phyloP scores from a whole-genome alignment of 129 eudicot genomes.

The sunflower (Helianthus annuus) region DNA sequence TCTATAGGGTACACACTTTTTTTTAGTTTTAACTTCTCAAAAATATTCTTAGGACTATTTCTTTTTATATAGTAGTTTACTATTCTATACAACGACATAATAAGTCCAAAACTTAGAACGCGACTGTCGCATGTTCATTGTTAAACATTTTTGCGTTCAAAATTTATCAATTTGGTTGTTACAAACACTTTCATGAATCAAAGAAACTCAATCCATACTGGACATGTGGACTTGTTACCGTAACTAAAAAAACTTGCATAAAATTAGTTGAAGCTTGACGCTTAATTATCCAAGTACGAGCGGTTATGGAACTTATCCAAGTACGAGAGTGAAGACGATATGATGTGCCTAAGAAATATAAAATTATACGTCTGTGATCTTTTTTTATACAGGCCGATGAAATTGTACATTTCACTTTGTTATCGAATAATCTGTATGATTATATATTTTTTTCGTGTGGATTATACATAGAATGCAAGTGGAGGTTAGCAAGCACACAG shows the following conservation, averaged over 20 bases:
- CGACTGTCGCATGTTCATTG: slow-evolving; percentile 10
- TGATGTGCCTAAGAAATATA: background rate
- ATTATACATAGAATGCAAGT: slow-evolving; percentile 77
- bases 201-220: too few relatives aligned
- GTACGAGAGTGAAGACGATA: background rate
- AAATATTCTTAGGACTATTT: slow-evolving; percentile 1
- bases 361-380: too few relatives aligned
- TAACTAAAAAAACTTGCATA: too few relatives aligned
- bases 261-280: background rate
- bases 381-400: background rate
- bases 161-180: too few relatives aligned
- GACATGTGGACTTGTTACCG: too few relatives aligned
- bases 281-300: background rate
- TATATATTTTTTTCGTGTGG: background rate
- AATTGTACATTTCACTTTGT: background rate
- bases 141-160: too few relatives aligned
- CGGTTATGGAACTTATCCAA: too few relatives aligned
- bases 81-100: background rate
- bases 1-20: slow-evolving; percentile 7
- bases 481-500: slow-evolving; percentile 98
- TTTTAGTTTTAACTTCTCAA: slow-evolving; percentile 11
- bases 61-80: background rate
- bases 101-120: slow-evolving; percentile 13
- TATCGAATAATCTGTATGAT: background rate
- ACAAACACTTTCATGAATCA: too few relatives aligned